Evolutionary conservation across 106 monocot genomes (phyloP), one percentile per base, ranked within the genome.

Genomic region (Acorus calamus): DNA sequence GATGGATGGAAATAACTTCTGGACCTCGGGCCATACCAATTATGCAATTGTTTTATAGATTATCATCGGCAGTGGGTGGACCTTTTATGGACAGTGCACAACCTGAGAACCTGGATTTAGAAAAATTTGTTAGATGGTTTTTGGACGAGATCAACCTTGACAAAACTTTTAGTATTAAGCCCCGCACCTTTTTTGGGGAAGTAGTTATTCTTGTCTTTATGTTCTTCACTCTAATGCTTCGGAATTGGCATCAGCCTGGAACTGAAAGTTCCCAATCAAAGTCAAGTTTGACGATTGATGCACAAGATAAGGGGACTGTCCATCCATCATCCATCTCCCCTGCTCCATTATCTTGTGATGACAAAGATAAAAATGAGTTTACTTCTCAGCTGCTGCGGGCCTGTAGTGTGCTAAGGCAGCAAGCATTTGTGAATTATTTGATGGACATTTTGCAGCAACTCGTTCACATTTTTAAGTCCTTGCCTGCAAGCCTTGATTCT

Each of bases 211-310:
- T 98, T 69, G 88, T 92, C 54, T 92, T 92, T 69, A 86, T 92
- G 88, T 98, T 88, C 66, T 83, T 98, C 71, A 98, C 88, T 12
- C 78, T 98, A 46, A 92, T 98, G 98, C 88, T 98, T 71, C 84
- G 92, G 42, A 98, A 98, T 49, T 98, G 98, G 98, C 92, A 98
- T 73, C 98, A 88, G 57, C 98, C 98, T 79, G 83, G 88, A 3
- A 64, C 76, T 78, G 98, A 98, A 4, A 67, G 65, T 61, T 81
- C 88, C 66, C 78, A 81, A 53, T 61, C 77, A 56, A 85, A 92
- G 65, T 73, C 78, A 53, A 63, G 73, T 69, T 47, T 51, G 6
- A 63, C 50, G 50, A 12, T 47, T 11, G 92, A 98, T 64, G 69
- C 63, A 46, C 88, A 76, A 51, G 98, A 92, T 55, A 98, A 84